These are phyloP conservation scores for Podila horticola DNA, from an alignment of 192 early-diverging fungal genomes.

Conservation along the genomic window DNA sequence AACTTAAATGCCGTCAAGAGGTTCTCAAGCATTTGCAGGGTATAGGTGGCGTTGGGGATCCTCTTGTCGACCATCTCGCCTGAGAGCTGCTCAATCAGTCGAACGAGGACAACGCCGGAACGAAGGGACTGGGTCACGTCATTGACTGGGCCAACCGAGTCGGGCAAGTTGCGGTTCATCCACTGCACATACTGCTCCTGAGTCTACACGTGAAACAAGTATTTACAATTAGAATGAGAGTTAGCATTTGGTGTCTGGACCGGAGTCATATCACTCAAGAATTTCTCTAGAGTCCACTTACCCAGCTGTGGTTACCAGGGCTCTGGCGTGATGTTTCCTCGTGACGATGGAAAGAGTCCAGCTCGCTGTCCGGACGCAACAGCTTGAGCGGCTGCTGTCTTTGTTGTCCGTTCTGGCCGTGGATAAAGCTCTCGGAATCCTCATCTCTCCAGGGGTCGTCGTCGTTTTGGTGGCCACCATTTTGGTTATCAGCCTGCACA, in stretches of 20 bases:
- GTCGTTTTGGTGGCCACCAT: background rate
- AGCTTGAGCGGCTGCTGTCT: slow-evolving; percentile 5
- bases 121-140: slow-evolving; percentile 55
- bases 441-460: slow-evolving; percentile 32
- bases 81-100: slow-evolving; percentile 52
- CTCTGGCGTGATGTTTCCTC: background rate
- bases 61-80: slow-evolving; percentile 52
- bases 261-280: background rate
- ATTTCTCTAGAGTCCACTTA: background rate
- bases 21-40: slow-evolving; percentile 58
- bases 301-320: background rate
- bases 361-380: slow-evolving; percentile 17
- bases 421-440: slow-evolving; percentile 10
- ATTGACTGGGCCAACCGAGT: slow-evolving; percentile 33
- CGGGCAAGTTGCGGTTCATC: slow-evolving; percentile 54
- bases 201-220: slow-evolving; percentile 20
- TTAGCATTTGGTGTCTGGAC: background rate
- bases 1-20: slow-evolving; percentile 62
- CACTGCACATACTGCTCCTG: slow-evolving; percentile 50
- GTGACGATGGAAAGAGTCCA: slow-evolving; percentile 24
- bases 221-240: background rate
- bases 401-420: background rate
- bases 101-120: slow-evolving; percentile 55
- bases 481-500: slow-evolving; percentile 8
- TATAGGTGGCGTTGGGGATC: slow-evolving; percentile 50